phyloP scores from a whole-genome alignment of 202 grass and related monocot species.

The Carex sylvatica region DNA sequence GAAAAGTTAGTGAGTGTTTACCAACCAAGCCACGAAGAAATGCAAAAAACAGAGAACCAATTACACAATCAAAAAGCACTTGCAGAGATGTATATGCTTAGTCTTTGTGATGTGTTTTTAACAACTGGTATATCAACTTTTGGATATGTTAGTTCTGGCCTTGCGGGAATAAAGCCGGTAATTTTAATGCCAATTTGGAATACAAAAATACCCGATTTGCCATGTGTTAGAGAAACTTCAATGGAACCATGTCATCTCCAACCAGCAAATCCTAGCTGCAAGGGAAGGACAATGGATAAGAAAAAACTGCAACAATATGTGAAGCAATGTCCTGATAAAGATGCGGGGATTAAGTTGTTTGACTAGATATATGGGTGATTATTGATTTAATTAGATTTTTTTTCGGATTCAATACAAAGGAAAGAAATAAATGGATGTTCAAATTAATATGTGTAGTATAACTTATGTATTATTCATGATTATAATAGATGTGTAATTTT shows the following conservation, averaged over 20 bases:
- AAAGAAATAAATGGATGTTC: too few species aligned
- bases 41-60: slow-evolving; percentile 5
- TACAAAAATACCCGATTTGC: background rate
- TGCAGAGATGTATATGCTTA: slow-evolving; percentile 34
- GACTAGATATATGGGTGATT: slow-evolving; percentile 25
- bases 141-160: slow-evolving; percentile 35
- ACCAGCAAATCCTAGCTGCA: background rate
- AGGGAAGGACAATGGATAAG: background rate
- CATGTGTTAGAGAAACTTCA: slow-evolving; percentile 7
- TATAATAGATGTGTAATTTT: too few species aligned
- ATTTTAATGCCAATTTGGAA: background rate
- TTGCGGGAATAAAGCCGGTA: slow-evolving; percentile 4
- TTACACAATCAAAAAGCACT: slow-evolving; percentile 34
- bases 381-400: background rate
- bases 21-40: slow-evolving; percentile 38
- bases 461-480: too few species aligned
- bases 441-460: too few species aligned
- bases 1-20: slow-evolving; percentile 28
- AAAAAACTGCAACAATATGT: slow-evolving; percentile 5
- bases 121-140: slow-evolving; percentile 33
- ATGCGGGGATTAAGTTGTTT: background rate
- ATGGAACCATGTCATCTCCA: background rate
- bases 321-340: background rate
- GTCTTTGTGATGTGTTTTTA: slow-evolving; percentile 25
- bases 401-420: too few species aligned